Conservation (phyloP, 441 rosid species). For the Eruca vesicaria region DNA sequence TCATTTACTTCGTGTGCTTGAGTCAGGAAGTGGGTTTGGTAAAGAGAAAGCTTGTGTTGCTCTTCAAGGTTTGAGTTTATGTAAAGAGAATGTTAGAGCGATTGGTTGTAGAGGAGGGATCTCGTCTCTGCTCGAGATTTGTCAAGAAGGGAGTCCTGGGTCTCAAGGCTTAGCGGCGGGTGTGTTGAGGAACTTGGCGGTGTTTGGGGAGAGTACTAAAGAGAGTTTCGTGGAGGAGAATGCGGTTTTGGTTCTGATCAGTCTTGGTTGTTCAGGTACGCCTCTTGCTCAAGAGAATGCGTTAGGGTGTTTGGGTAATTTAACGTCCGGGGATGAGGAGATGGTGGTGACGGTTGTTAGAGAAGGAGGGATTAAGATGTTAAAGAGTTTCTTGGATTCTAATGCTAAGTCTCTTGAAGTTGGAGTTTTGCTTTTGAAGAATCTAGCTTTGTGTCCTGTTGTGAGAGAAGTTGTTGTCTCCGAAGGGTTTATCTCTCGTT, state of each 20-base stretch:
- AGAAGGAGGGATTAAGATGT: conserved; percentile 68
- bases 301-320: conserved; percentile 71
- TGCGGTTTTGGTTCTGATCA: conserved; percentile 54
- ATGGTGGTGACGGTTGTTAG: conserved; percentile 59
- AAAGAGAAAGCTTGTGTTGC: conserved; percentile 78
- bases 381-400: conserved; percentile 83
- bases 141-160: conserved; percentile 76
- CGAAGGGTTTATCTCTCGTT: conserved; percentile 54
- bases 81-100: conserved; percentile 79
- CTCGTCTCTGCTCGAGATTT: conserved; percentile 75
- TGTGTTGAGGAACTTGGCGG: conserved; percentile 72
- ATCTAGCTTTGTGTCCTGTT: conserved; percentile 45
- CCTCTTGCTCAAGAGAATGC: conserved; percentile 74
- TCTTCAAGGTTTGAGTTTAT: conserved; percentile 57
- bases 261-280: conserved; percentile 68
- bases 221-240: conserved; percentile 78
- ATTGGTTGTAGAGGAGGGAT: conserved; percentile 88
- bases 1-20: conserved; percentile 73
- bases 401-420: conserved; percentile 57
- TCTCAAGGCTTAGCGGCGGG: conserved; percentile 88
- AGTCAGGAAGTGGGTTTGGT: conserved; percentile 76
- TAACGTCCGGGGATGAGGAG: conserved; percentile 53
- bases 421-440: conserved; percentile 56
- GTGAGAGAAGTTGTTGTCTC: conserved; percentile 55
- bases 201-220: conserved; percentile 45